These are phyloP conservation scores for Beauveria asiatica DNA, from an alignment of 2,329 filamentous ascomycete genomes.

Conservation along the genomic window DNA sequence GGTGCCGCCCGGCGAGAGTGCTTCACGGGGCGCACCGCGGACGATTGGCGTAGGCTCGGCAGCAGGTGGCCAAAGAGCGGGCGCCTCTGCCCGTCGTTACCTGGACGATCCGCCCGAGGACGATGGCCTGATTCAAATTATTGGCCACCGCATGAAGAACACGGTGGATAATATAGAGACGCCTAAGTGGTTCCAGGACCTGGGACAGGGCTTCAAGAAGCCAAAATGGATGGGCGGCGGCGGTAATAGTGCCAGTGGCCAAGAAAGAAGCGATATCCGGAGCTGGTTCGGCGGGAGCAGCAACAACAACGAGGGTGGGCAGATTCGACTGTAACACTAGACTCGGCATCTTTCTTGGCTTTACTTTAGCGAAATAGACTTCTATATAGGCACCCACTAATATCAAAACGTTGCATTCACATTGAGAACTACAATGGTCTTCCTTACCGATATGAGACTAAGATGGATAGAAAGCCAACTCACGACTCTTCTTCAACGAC, in stretches of 20 bases:
- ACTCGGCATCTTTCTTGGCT: background rate
- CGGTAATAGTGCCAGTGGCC: constrained; percentile 32
- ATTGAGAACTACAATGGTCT: no score
- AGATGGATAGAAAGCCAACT: no score
- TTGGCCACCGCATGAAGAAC: constrained; percentile 81
- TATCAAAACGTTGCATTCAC: background rate
- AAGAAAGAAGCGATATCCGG: constrained; percentile 31
- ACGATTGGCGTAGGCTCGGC: constrained; percentile 31
- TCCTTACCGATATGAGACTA: no score
- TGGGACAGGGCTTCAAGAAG: constrained; percentile 60
- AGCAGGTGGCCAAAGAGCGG: constrained; percentile 24
- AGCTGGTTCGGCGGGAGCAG: constrained; percentile 47
- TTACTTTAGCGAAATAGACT: background rate
- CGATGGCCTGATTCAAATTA: constrained; percentile 74
- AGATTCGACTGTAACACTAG: constrained; percentile 20
- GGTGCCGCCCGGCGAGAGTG: constrained; percentile 33
- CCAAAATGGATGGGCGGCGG: constrained; percentile 73
- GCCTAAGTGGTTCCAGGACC: constrained; percentile 73
- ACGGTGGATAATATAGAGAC: constrained; percentile 78
- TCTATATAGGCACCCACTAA: background rate
- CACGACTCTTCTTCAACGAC: background rate
- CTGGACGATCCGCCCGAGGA: constrained; percentile 53
- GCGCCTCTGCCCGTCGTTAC: constrained; percentile 20
- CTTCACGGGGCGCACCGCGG: constrained; percentile 26
- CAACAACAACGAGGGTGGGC: constrained; percentile 26